phyloP scores from a whole-genome alignment of 2,329 filamentous ascomycete species.

The Corinectria fuckeliana region DNA sequence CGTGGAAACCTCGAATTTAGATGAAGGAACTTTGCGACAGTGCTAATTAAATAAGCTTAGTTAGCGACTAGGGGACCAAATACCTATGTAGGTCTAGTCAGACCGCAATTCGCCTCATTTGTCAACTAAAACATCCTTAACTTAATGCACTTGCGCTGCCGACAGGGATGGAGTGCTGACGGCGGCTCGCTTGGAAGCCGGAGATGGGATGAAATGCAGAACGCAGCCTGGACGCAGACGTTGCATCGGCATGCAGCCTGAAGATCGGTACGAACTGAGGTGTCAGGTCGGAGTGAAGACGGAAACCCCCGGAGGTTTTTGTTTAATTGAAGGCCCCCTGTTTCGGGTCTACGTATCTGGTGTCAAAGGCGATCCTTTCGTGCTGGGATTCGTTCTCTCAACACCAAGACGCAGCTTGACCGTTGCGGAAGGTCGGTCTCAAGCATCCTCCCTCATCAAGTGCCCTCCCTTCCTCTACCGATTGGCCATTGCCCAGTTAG shows the following conservation, averaged over 20 bases:
- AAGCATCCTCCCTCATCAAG: background rate
- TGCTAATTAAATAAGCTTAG: conserved; percentile 9
- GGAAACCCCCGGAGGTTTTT: background rate
- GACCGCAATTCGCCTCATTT: no score
- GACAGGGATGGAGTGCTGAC: conserved; percentile 9
- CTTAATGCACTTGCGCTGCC: background rate
- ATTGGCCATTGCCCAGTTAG: no score
- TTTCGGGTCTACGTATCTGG: background rate
- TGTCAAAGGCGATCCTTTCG: background rate
- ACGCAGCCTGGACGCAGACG: background rate
- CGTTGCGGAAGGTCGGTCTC: background rate
- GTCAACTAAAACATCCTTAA: background rate
- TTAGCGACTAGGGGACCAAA: conserved; percentile 1
- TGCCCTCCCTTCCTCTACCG: background rate
- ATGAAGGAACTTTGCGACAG: background rate
- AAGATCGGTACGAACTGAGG: background rate
- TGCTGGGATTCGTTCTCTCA: background rate
- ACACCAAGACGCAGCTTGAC: background rate
- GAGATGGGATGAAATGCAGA: conserved; percentile 5
- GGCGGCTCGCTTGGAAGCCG: background rate
- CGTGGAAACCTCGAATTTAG: background rate
- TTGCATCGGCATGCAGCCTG: background rate
- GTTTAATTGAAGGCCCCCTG: background rate
- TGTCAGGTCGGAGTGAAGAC: background rate
- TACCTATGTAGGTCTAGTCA: no score